Evolutionary conservation across 495 filamentous ascomycete genomes (phyloP), one percentile per base, ranked within the genome.

Genomic region (Neurospora sp.): DNA sequence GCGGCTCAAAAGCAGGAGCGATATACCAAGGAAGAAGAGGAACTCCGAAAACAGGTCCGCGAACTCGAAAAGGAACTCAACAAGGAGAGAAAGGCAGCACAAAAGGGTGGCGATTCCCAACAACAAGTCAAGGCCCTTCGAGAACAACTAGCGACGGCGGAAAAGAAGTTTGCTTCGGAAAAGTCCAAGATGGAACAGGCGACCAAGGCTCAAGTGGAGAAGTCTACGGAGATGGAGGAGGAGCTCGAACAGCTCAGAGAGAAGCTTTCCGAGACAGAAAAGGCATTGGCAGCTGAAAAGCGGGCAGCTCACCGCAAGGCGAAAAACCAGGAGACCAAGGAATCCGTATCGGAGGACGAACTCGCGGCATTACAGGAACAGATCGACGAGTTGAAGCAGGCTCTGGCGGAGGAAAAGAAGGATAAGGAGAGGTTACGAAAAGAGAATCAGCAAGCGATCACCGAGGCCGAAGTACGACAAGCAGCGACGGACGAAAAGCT

Each of bases 401-500:
- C 82, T 14, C 70, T 89, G 7, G 81, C 78, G 6, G 78, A 80
- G 4, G 84, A 86, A 75, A 82, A 79, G 76, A 82, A 82, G 27
- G 82, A 84, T 38, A 84, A 81, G 62, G 78, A 81, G 9, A 82
- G 80, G 39, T 76, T 79, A 8, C 84, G 82, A 27, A 78, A 81
- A 38, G 78, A 82, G 72, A 72, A 73, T 46, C 77, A 82, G 76
- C 82, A 83, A 39, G 80, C 83, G 10, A 62, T 83, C 20, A 77
- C 77, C 6, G 87, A 88, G 66, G 88, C 84, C 74, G 87, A 91
- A 69, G 82, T 82, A 18, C 86, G 88, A 49, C 88, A 86, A 49
- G 82, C 86, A 27, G 82, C 87, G 2, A 82, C 92, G 8, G 91
- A 94, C 74, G 88, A 87, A 71, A 92, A 89, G 78, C 80, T 95